A percentile compares a stretch with the other conserved stretches of the same genome.
Conservation (phyloP, 805 yeast species). For the Saccharomycopsis amapae region DNA sequence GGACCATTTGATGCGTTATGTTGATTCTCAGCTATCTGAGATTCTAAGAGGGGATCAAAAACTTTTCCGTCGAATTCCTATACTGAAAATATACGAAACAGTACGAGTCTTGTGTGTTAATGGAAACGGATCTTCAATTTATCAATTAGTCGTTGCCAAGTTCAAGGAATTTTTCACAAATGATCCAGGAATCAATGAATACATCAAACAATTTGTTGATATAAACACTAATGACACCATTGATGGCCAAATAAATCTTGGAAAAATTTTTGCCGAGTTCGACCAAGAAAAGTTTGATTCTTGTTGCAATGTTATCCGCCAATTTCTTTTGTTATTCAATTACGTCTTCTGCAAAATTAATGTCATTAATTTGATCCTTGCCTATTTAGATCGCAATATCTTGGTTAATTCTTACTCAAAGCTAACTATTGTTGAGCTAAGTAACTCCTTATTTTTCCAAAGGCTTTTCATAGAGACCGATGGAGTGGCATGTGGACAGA, state of each 20-base stretch:
- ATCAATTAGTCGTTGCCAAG: background rate
- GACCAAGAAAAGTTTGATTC: background rate
- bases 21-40: no score
- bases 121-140: conserved; percentile 1
- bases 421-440: conserved; percentile 9
- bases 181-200: background rate
- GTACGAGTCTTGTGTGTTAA: background rate
- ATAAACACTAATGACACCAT: background rate
- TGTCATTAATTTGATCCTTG: conserved; percentile 2
- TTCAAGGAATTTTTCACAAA: conserved; percentile 3
- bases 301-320: background rate
- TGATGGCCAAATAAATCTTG: background rate
- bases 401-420: conserved; percentile 10
- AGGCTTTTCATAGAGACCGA: background rate
- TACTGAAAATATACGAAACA: conserved; percentile 1
- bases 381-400: conserved; percentile 8
- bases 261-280: background rate
- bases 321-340: conserved; percentile 6
- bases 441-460: conserved; percentile 8
- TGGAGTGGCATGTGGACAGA: background rate
- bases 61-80: no score
- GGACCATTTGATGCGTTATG: no score
- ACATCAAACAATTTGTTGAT: background rate
- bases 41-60: no score
- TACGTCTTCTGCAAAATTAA: conserved; percentile 10